Evolutionary conservation across 768 basidiomycete species (phyloP), one percentile per base, ranked within the genome.

Genomic region (Pulveroboletus ravenelii): DNA sequence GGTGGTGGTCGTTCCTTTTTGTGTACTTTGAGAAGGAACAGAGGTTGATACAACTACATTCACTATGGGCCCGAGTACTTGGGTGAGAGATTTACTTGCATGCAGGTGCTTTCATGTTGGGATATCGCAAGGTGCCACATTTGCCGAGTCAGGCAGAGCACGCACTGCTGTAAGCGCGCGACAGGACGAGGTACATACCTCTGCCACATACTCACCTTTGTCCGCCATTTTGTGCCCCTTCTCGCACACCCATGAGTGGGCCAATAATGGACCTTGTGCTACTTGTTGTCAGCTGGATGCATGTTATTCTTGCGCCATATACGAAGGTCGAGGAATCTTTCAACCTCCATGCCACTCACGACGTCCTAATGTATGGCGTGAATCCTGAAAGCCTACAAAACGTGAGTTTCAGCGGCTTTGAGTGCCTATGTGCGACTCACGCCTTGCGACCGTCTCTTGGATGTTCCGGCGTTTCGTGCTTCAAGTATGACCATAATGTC

Each of bases 271-370:
- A 90, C 59, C 55, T 71, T 17, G 60, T 81, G 10, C 60, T 88
- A 14, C 64, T 84, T 23, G 61, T 60, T 0, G 72, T 75, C 41
- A 73, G 74, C 46, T 88, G 82, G 77, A 58, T 63, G 1, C 87
- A 95, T 56, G 86, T 94, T 41, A 57, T 87, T 23, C 71, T 90
- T 3, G 80, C 89, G 3, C 95, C 96, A 0, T 92, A 87, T 65
- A 89, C 90, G 4, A 99, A 99, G 72, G 96, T 99, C 27, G 96
- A 99, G 68, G 96, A 99, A 70, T 89, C 87, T 62, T 97, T 97
- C 76, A 93, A 87, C 57, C 78, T 98, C 9, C 96, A 98, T 63
- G 93, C 91, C 0, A 78, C 77, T 1, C 91, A 96, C 62, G 96
- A 99, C 67, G 73, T 91, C 23, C 72, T 97, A 27, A 78, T 85